A percentile compares a stretch with the other conserved stretches of the same genome.
These are phyloP conservation scores for Colletotrichum lini DNA, from an alignment of 2,329 filamentous ascomycete genomes.

Conservation along the genomic window DNA sequence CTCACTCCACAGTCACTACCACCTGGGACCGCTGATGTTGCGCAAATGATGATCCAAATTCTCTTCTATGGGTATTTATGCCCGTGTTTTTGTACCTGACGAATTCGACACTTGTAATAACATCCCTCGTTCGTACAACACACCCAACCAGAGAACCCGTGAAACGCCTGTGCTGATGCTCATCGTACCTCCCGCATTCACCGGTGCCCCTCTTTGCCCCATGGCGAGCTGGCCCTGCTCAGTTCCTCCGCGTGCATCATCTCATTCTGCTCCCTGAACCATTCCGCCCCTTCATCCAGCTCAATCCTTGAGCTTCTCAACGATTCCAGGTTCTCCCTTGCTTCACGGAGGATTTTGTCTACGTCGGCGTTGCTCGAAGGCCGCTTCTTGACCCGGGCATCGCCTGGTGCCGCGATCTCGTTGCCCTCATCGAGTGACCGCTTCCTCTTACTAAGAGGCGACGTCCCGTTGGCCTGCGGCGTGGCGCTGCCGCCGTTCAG, in stretches of 20 bases:
- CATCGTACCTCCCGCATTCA: slow-evolving; percentile 16
- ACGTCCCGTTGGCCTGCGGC: slow-evolving; percentile 38
- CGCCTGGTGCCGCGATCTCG: slow-evolving; percentile 35
- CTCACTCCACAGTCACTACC: neutral
- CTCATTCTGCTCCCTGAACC: slow-evolving; percentile 63
- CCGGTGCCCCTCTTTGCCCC: slow-evolving; percentile 46
- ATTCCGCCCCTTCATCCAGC: slow-evolving; percentile 62
- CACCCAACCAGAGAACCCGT: slow-evolving; percentile 31
- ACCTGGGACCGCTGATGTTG: neutral
- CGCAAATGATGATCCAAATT: slow-evolving; percentile 26
- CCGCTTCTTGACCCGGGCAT: slow-evolving; percentile 46
- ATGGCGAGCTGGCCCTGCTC: slow-evolving; percentile 54
- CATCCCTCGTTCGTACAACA: slow-evolving; percentile 34
- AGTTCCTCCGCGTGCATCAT: slow-evolving; percentile 56
- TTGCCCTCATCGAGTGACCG: slow-evolving; percentile 41
- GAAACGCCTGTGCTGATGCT: slow-evolving; percentile 41
- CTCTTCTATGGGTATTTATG: slow-evolving; percentile 38
- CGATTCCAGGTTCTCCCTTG: slow-evolving; percentile 52
- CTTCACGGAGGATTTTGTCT: slow-evolving; percentile 59
- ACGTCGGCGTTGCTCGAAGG: slow-evolving; percentile 51
- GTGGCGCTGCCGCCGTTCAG: slow-evolving; percentile 32
- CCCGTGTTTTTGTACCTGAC: slow-evolving; percentile 28
- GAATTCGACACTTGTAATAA: slow-evolving; percentile 38
- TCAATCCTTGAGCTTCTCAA: slow-evolving; percentile 59
- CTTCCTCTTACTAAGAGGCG: slow-evolving; percentile 46